These are phyloP conservation scores for Starmerella kuoi DNA, from an alignment of 805 yeast species.

Conservation along the genomic window DNA sequence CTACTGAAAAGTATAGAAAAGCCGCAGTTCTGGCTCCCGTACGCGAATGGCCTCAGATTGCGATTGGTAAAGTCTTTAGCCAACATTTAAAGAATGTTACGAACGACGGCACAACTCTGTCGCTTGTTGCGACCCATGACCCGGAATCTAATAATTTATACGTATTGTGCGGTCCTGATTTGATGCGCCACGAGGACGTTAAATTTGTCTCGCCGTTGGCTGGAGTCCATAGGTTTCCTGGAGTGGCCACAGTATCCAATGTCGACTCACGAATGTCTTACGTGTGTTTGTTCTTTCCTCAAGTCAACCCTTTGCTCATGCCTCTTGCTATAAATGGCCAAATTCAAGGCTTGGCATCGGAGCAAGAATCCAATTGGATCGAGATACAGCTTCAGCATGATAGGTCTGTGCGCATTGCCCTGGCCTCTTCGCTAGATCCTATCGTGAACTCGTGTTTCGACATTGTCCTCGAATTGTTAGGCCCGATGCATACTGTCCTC, in stretches of 20 bases:
- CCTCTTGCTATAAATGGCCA: neutral
- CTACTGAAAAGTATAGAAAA: neutral
- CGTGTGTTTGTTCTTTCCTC: constrained; percentile 9
- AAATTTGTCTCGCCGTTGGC: constrained; percentile 4
- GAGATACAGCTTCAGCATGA: neutral
- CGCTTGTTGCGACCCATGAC: constrained; percentile 11
- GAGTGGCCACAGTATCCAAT: neutral
- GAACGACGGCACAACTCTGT: neutral
- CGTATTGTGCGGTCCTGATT: constrained; percentile 7
- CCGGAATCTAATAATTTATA: neutral
- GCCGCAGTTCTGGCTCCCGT: constrained; percentile 13
- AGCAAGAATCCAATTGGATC: constrained; percentile 4
- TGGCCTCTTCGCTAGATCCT: neutral
- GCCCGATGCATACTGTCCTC: constrained; percentile 1
- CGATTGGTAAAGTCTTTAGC: constrained; percentile 10
- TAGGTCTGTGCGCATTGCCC: neutral
- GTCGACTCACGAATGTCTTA: neutral
- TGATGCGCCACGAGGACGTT: constrained; percentile 8
- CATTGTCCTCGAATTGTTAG: constrained; percentile 5
- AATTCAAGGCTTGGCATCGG: neutral
- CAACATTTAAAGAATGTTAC: constrained; percentile 1
- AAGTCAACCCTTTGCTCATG: constrained; percentile 2
- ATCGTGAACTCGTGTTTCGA: constrained; percentile 2
- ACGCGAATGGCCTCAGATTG: constrained; percentile 13
- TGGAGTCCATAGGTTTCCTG: constrained; percentile 12